Base-by-base conservation (phyloP, 345 rosid genomes). In the Brassica cretica region DNA sequence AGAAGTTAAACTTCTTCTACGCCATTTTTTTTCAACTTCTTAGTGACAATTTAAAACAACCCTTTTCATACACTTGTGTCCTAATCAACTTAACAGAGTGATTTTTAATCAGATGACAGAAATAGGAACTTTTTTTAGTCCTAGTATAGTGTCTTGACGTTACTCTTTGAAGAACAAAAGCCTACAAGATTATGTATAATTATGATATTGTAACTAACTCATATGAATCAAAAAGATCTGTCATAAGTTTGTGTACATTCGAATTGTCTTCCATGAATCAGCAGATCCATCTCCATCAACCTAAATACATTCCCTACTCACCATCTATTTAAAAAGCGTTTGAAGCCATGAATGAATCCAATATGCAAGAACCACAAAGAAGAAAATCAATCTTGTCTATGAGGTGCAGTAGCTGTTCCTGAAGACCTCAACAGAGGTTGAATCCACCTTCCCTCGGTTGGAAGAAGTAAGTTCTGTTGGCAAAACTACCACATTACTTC, bases 401-500 rank as follows among this genome's bases (percentile, higher is more conserved):
- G 93, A 93, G 88, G 84, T 86, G 92, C 92, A 71, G 80, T n/a
- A 49, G 56, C 56, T n/a, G 18, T 49, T n/a, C 56, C 56, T 49
- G 56, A n/a, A 49, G 56, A 49, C 19, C 18, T 49, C 93, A 2
- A 75, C 87, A 32, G 93, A 91, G 85, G 80, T 86, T 24, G 84
- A 82, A 55, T 75, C 91, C 15, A 85, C 89, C 60, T 74, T 87
- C 58, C 94, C 96, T 65, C 88, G 89, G 78, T 72, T 91, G 61
- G 90, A 87, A 85, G 98, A 93, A 81, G 99, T 95, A 82, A 88
- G 90, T 77, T 70, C 35, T 27, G 19, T 37, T 8, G 35, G 46
- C 27, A 46, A 29, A 80, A 33, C 53, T 66, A 32, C 56, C 32
- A 59, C 8, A 15, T 9, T 35, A 41, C 46, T 29, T 64, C 19